Conservation (phyloP, 441 rosid species). For the Breynia disticha region DNA sequence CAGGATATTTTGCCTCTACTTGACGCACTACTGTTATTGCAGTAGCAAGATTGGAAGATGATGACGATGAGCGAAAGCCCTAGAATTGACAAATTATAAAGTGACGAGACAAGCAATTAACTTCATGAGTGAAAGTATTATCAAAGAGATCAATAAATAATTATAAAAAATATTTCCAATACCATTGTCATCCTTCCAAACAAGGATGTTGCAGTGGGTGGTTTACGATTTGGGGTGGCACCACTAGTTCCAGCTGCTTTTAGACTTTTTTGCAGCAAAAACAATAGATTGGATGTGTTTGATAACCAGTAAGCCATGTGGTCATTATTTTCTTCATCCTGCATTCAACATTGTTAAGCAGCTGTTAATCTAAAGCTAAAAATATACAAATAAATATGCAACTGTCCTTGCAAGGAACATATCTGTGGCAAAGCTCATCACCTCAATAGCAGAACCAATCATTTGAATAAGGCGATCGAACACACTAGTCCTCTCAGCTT, state of each 20-base stretch:
- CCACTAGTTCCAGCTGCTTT: constrained; percentile 57
- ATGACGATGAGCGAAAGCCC: constrained; percentile 91
- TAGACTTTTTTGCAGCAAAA: constrained; percentile 81
- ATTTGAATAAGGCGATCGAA: constrained; percentile 96
- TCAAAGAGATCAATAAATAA: constrained; percentile 8
- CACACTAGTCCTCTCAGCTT: constrained; percentile 93
- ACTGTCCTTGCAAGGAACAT: background rate
- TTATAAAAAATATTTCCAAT: constrained; percentile 19
- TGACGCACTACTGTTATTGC: constrained; percentile 62
- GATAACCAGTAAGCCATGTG: constrained; percentile 98
- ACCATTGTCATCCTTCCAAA: constrained; percentile 98
- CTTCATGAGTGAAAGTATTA: constrained; percentile 6
- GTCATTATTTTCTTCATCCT: constrained; percentile 83
- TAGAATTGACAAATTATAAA: constrained; percentile 23
- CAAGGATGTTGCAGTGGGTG: constrained; percentile 69
- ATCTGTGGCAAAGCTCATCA: constrained; percentile 11
- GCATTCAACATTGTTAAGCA: constrained; percentile 20
- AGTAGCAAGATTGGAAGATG: constrained; percentile 67
- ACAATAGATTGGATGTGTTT: constrained; percentile 76
- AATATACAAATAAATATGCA: too few relatives aligned
- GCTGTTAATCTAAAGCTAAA: too few relatives aligned
- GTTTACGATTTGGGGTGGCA: constrained; percentile 56
- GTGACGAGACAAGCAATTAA: constrained; percentile 8
- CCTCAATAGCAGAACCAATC: constrained; percentile 99
- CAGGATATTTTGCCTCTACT: constrained; percentile 97